phyloP scores from a whole-genome alignment of 805 yeast genomes.

The Nematodospora valgi region DNA sequence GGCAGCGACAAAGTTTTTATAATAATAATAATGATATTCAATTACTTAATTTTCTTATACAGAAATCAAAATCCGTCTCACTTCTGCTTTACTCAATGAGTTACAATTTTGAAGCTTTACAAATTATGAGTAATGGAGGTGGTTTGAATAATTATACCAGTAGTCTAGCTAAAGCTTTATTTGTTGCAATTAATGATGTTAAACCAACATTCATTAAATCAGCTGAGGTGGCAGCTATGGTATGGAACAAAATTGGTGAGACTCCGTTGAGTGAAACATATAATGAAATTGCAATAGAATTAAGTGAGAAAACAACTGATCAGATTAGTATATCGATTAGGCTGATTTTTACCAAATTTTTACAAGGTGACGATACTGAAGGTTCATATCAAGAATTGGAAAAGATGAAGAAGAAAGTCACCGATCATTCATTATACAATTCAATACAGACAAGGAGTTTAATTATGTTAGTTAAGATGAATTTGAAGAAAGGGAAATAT shows the following conservation, averaged over 20 bases:
- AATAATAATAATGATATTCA: constrained; percentile 52
- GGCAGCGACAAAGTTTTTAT: constrained; percentile 45
- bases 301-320: constrained; percentile 40
- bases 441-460: constrained; percentile 38
- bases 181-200: constrained; percentile 50
- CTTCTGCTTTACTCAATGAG: constrained; percentile 55
- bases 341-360: constrained; percentile 32
- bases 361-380: constrained; percentile 37
- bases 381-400: constrained; percentile 34
- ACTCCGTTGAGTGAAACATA: constrained; percentile 45
- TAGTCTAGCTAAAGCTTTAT: constrained; percentile 54
- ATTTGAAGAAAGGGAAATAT: constrained; percentile 37
- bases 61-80: constrained; percentile 50
- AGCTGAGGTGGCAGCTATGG: constrained; percentile 42
- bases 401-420: constrained; percentile 20
- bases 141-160: constrained; percentile 47
- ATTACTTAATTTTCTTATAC: constrained; percentile 57
- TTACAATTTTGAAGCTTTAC: constrained; percentile 61
- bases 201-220: constrained; percentile 42
- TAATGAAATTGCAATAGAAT: constrained; percentile 43
- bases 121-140: constrained; percentile 54
- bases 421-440: constrained; percentile 39
- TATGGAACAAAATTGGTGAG: constrained; percentile 54
- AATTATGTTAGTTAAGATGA: constrained; percentile 33
- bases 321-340: constrained; percentile 37